phyloP scores from a whole-genome alignment of 352 stramenopile species.

The Phytophthora syringae region DNA sequence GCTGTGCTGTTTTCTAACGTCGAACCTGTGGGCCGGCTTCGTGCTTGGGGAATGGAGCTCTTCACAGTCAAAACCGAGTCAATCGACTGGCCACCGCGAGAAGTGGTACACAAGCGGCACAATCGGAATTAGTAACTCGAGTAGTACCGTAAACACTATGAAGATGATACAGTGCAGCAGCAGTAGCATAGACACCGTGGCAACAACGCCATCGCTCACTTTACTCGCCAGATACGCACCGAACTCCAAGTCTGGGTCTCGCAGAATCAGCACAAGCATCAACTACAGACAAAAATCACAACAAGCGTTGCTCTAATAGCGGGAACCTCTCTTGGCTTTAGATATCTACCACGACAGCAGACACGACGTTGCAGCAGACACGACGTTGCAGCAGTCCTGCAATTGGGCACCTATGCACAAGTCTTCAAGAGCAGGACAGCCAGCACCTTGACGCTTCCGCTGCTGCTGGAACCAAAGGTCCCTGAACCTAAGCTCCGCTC shows the following conservation, averaged over 20 bases:
- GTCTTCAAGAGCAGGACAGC: neutral
- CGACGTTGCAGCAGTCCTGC: neutral
- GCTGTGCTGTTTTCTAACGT: neutral
- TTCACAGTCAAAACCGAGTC: slow-evolving; percentile 26
- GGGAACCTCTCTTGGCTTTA: slow-evolving; percentile 26
- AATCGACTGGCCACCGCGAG: slow-evolving; percentile 35
- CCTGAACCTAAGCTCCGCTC: slow-evolving; percentile 20
- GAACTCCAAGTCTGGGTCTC: neutral
- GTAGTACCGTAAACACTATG: slow-evolving; percentile 11
- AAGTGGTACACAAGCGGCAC: slow-evolving; percentile 49
- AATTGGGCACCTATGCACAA: neutral
- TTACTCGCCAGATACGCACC: too few species aligned
- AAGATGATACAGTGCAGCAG: neutral
- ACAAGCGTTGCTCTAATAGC: slow-evolving; percentile 8
- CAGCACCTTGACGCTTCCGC: slow-evolving; percentile 3
- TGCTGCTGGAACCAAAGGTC: slow-evolving; percentile 13
- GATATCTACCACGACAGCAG: slow-evolving; percentile 15
- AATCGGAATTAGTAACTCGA: slow-evolving; percentile 25
- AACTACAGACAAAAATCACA: neutral
- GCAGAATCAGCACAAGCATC: neutral
- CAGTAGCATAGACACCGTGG: too few species aligned
- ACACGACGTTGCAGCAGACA: neutral
- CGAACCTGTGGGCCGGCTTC: slow-evolving; percentile 3
- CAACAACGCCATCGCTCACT: too few species aligned
- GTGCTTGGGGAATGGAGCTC: slow-evolving; percentile 25